A percentile compares a stretch with the other conserved stretches of the same genome.
phyloP scores from a whole-genome alignment of 345 rosid species.

The Euphorbia peplus region DNA sequence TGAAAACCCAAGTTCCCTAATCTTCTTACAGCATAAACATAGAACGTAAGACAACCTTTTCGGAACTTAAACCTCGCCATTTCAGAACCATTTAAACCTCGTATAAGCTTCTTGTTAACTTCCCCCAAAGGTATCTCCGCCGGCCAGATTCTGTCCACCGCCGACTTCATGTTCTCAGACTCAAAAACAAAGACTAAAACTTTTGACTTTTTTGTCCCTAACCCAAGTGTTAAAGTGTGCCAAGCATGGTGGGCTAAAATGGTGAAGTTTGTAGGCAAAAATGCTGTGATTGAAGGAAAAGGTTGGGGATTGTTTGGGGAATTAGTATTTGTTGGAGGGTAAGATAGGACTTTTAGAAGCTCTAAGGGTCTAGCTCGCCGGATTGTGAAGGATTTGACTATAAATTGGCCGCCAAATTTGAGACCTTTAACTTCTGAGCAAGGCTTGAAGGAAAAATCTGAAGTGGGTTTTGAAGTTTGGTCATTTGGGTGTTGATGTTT shows the following conservation, averaged over 20 bases:
- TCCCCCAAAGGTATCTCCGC: slow-evolving; percentile 80
- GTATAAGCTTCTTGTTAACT: slow-evolving; percentile 79
- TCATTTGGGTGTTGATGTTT: slow-evolving; percentile 63
- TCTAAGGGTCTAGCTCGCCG: slow-evolving; percentile 73
- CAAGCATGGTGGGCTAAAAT: slow-evolving; percentile 94
- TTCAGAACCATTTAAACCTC: slow-evolving; percentile 59
- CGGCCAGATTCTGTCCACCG: slow-evolving; percentile 70
- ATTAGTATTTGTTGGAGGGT: too few relatives aligned
- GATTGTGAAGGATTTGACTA: slow-evolving; percentile 93
- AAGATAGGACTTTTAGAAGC: slow-evolving; percentile 72
- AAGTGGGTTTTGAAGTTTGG: slow-evolving; percentile 41
- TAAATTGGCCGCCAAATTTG: slow-evolving; percentile 81
- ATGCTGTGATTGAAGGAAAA: slow-evolving; percentile 77
- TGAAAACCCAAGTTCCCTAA: slow-evolving; percentile 54
- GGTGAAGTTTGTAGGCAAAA: slow-evolving; percentile 88
- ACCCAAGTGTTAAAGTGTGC: slow-evolving; percentile 91
- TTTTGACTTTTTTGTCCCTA: slow-evolving; percentile 84
- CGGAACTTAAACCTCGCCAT: slow-evolving; percentile 94
- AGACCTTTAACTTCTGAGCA: slow-evolving; percentile 81
- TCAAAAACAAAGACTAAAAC: slow-evolving; percentile 78
- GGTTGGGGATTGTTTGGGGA: slow-evolving; percentile 34
- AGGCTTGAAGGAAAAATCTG: slow-evolving; percentile 74
- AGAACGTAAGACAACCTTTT: slow-evolving; percentile 96
- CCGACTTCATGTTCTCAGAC: slow-evolving; percentile 58
- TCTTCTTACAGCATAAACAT: slow-evolving; percentile 74